Base-by-base conservation (phyloP, 805 yeast species). In the Cyberlindnera maclurae region DNA sequence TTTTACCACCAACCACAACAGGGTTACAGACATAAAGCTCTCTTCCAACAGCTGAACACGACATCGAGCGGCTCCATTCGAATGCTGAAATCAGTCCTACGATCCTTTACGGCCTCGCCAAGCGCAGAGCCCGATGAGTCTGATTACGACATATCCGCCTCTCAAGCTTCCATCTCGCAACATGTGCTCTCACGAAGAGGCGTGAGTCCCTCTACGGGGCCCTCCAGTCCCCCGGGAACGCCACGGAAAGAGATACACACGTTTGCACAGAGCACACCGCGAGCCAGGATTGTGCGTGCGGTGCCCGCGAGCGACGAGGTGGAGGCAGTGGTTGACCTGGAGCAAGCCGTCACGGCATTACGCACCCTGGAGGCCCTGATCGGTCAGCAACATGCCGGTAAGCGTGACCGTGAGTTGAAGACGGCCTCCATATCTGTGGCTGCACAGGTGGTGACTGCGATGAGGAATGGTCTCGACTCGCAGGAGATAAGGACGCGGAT, bases 241-340 rank as follows among this genome's bases (percentile, higher is more conserved):
- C 24, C 29, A 22, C 15, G 20, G 15, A 15, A 26, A 20, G 32
- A 27, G 28, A 12, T 20, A 12, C 15, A 28, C n/a, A 15, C 20
- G 18, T 17, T 15, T 12, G 16, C 24, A 13, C 27, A 10, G 15
- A 16, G 12, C 22, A 12, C n/a, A 15, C 26, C 12, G n/a, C 29
- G 22, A 22, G 17, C 5, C 20, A 18, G 15, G 15, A 13, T 18
- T 7, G 12, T 15, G 26, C 8, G 18, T n/a, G 13, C 5, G 26
- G 26, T 11, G 13, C 26, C 31, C 2, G 40, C 32, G 17, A 31
- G 36, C 13, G 36, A 26, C 5, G 33, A 37, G 37, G 41, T 43
- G 12, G 38, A 36, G n/a, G 39, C 38, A 33, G 43, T 45, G 32
- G 44, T 45, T 13, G 44, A 45, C 33, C 30, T 45, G 7, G 22